Conservation (phyloP, 202 grass and related monocot genomes). For the Zoysia matrella region DNA sequence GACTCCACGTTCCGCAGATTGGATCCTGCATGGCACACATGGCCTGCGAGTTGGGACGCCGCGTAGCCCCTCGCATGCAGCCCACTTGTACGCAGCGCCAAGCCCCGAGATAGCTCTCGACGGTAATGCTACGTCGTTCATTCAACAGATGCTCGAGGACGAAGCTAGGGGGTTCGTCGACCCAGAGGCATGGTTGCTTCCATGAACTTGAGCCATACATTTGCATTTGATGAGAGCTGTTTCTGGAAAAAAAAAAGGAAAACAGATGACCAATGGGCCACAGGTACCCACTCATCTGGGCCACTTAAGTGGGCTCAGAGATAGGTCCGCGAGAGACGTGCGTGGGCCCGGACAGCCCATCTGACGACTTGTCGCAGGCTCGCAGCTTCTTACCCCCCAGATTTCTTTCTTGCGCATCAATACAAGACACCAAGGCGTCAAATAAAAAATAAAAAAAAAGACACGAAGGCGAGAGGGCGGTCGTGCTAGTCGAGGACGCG, state of each 20-base stretch:
- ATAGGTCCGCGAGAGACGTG: neutral
- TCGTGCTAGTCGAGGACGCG: constrained; percentile 22
- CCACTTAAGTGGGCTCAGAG: neutral
- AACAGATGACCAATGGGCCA: neutral
- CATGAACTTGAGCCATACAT: too few relatives aligned
- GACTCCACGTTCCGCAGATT: constrained; percentile 37
- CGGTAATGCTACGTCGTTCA: too few relatives aligned
- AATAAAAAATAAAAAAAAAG: neutral
- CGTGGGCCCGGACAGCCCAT: neutral
- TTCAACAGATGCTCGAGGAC: too few relatives aligned
- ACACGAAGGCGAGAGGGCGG: neutral
- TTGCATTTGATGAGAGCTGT: too few relatives aligned
- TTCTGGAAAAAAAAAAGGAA: too few relatives aligned
- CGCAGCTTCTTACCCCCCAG: neutral
- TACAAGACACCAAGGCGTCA: neutral
- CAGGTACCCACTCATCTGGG: neutral
- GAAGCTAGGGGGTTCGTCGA: too few relatives aligned
- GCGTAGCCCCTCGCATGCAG: too few relatives aligned
- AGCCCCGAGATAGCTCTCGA: too few relatives aligned
- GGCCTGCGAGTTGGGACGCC: too few relatives aligned
- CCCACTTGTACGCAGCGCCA: too few relatives aligned
- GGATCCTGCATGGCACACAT: constrained; percentile 17
- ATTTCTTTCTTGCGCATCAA: constrained; percentile 46
- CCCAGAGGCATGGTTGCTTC: too few relatives aligned
- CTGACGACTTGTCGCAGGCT: neutral